Base-by-base conservation (phyloP, 352 stramenopile genomes). In the Globisporangium iwayamae region DNA sequence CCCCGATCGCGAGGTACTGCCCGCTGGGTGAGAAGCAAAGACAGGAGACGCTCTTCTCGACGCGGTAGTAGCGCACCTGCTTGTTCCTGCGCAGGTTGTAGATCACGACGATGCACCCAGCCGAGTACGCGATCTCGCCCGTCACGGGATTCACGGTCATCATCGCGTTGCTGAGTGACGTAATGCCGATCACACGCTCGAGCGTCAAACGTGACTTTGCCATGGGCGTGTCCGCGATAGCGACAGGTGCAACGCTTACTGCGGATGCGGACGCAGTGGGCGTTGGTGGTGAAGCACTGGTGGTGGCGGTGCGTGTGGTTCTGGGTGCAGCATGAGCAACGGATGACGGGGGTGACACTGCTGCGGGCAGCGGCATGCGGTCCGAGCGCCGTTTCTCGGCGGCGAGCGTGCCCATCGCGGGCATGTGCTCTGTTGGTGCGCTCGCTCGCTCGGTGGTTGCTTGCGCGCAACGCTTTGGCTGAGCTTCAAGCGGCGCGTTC, bases 91-190 rank as follows among this genome's bases (percentile, higher is more conserved):
- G 72, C 30, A 93, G 61, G 71, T 92, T 94, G 81, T 96, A 97
- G 50, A 97, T 80, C n/a, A 97, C 89, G 53, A 96, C 89, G 47
- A 96, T 92, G 65, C 86, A 94, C 8, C 89, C 89, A 3, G 89
- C 88, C 4, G 87, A 74, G 67, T 94, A 97, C 56, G 88, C 89
- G 63, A 94, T 77, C 70, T 97, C 87, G 7, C 85, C 83, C 9
- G 81, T 91, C 45, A 81, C 78, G 16, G 77, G 78, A 60, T 92
- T 93, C 28, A 95, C 83, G 3, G 79, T 80, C 52, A 95, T 69
- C 74, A 86, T 84, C 8, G 79, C 73, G 51, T 95, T 95, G 67
- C 79, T 91, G 0, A 83, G 67, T 38, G 80, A 82, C 5, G 86
- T 93, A 11, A 93, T 65, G 16, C 86, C 86, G 56, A 95, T 63